A percentile compares a stretch with the other conserved stretches of the same genome.
phyloP scores from a whole-genome alignment of 225 moss, liverwort and hornwort genomes.

The Climacium dendroides region DNA sequence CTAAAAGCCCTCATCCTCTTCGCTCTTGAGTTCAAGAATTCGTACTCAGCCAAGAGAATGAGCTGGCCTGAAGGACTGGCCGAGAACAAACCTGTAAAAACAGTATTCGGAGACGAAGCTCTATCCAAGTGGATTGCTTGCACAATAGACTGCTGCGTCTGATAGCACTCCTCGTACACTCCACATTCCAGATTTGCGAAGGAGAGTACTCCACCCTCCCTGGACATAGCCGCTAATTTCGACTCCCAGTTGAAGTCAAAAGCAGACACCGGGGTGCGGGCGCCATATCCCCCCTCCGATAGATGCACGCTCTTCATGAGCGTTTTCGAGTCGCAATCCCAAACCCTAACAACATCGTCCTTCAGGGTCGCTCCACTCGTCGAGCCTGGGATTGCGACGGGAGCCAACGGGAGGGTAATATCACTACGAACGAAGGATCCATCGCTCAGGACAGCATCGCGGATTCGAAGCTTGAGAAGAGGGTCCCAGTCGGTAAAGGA shows the following conservation, averaged over 20 bases:
- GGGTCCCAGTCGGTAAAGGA: conserved; percentile 7
- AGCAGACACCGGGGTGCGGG: not conserved
- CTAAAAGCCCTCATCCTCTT: not conserved
- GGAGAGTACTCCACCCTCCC: conserved; percentile 1
- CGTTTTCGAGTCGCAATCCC: conserved; percentile 11
- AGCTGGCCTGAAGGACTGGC: not conserved
- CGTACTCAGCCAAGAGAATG: not conserved
- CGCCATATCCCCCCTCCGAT: not conserved
- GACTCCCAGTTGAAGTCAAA: conserved; percentile 20
- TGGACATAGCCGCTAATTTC: not conserved
- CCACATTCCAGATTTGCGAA: conserved; percentile 3
- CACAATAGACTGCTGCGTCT: conserved; percentile 1
- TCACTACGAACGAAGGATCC: not conserved
- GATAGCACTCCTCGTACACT: not conserved
- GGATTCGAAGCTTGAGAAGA: conserved; percentile 19
- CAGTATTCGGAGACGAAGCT: not conserved
- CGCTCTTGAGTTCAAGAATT: not conserved
- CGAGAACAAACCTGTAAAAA: conserved; percentile 15
- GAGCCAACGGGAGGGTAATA: not conserved
- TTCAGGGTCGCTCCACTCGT: not conserved
- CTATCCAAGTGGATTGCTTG: conserved; percentile 13
- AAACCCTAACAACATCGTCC: conserved; percentile 30
- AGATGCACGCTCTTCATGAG: conserved; percentile 2
- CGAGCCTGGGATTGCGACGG: not conserved
- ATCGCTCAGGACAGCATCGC: conserved; percentile 3